Percentiles rank a stretch among this genome's conserved stretches.
Evolutionary conservation across 192 early-diverging fungal species (phyloP).

Genomic region (Backusella macrospora): DNA sequence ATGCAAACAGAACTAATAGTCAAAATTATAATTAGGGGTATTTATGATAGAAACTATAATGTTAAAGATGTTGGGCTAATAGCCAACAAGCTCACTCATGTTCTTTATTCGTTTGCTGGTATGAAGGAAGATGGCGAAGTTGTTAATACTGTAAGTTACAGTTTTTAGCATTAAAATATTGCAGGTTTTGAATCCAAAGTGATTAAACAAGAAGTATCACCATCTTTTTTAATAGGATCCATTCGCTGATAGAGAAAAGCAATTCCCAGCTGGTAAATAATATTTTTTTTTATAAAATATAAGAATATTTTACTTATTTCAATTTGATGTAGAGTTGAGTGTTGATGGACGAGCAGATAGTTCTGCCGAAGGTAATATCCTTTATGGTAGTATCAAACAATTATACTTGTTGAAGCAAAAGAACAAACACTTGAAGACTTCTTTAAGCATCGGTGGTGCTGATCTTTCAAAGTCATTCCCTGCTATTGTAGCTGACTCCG

Average conservation of each 20-base stretch:
- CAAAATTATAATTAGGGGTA: constrained; percentile 49
- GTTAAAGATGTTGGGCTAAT: constrained; percentile 61
- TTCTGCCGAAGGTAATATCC: constrained; percentile 51
- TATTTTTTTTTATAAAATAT: neutral
- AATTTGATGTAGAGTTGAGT: constrained; percentile 14
- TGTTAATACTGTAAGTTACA: constrained; percentile 37
- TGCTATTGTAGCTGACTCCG: constrained; percentile 52
- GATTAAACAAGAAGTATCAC: neutral
- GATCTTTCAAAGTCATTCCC: constrained; percentile 75
- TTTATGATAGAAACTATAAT: constrained; percentile 70
- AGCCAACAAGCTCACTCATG: constrained; percentile 65
- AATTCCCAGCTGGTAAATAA: constrained; percentile 29
- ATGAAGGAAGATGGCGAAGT: constrained; percentile 65
- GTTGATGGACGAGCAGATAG: constrained; percentile 50
- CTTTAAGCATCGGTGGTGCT: constrained; percentile 82
- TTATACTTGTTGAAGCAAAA: constrained; percentile 66
- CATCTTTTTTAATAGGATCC: constrained; percentile 53
- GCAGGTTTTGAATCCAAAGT: too few species aligned
- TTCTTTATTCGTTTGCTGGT: constrained; percentile 82
- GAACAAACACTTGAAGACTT: constrained; percentile 67
- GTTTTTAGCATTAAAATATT: too few species aligned
- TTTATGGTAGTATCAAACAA: constrained; percentile 66
- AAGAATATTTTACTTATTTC: neutral
- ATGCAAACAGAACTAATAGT: neutral
- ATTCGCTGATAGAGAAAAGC: constrained; percentile 81